Evolutionary conservation across 441 rosid genomes (phyloP).

Genomic region (Croton setiger): DNA sequence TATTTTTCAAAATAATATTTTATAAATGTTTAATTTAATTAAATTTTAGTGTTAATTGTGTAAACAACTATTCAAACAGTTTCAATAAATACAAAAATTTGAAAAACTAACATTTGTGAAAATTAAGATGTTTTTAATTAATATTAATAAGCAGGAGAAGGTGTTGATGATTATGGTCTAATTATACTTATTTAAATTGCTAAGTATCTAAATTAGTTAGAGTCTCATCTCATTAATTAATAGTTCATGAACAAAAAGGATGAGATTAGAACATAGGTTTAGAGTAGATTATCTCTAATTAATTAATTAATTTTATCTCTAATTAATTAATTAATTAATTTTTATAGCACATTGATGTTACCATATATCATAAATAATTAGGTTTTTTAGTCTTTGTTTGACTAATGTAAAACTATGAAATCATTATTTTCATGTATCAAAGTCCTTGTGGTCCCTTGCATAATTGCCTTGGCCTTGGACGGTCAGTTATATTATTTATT

Average conservation of each 20-base stretch:
- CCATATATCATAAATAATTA: neutral
- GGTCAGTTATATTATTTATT: neutral
- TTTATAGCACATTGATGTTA: neutral
- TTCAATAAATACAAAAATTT: too few species aligned
- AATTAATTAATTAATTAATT: too few species aligned
- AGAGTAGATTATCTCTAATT: neutral
- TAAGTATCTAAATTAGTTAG: neutral
- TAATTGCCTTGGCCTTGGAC: neutral
- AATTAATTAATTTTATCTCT: neutral
- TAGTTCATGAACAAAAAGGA: neutral
- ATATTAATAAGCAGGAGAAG: neutral
- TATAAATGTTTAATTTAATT: too few species aligned
- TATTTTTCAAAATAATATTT: too few species aligned
- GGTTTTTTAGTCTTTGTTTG: constrained; percentile 16
- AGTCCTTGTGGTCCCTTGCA: constrained; percentile 13
- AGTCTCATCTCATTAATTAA: neutral
- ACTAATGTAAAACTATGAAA: constrained; percentile 12
- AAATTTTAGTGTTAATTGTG: too few species aligned
- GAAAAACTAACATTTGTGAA: too few species aligned
- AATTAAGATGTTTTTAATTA: neutral
- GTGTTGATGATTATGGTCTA: neutral
- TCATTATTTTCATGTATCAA: constrained; percentile 6
- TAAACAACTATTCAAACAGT: too few species aligned
- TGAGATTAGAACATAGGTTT: neutral
- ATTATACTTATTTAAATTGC: neutral